These are phyloP conservation scores for Candida gorgasii DNA, from an alignment of 805 yeast genomes.

Conservation along the genomic window DNA sequence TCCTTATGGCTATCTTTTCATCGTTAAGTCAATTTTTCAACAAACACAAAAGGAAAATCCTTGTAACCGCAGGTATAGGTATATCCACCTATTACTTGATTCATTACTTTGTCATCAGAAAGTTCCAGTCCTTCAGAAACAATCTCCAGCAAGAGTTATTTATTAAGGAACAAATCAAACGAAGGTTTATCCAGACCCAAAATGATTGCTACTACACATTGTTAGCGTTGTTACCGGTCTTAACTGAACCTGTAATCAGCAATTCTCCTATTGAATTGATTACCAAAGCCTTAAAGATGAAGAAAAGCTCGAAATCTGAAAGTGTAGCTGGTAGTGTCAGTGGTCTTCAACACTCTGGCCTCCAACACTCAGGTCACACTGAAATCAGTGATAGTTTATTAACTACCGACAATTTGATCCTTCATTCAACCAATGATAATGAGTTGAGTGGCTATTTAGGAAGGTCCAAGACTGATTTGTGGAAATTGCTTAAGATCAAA, in stretches of 20 bases:
- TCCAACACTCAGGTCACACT: too few relatives aligned
- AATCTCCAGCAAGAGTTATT: constrained; percentile 41
- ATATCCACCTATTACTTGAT: constrained; percentile 38
- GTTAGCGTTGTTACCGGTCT: constrained; percentile 76
- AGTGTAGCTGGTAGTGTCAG: constrained; percentile 16
- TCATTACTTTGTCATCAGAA: constrained; percentile 39
- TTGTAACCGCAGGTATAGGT: constrained; percentile 34
- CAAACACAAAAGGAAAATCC: constrained; percentile 39
- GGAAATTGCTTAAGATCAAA: constrained; percentile 79
- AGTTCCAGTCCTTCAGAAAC: constrained; percentile 41
- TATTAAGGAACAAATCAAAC: constrained; percentile 56
- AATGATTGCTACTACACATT: constrained; percentile 85
- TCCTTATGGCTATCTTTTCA: constrained; percentile 41
- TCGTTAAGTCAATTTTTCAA: constrained; percentile 40
- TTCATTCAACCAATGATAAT: constrained; percentile 23
- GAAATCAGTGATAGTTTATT: constrained; percentile 45
- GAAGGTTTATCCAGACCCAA: constrained; percentile 89
- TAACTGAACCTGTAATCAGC: constrained; percentile 62
- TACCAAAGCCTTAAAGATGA: constrained; percentile 66
- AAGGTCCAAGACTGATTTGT: constrained; percentile 54
- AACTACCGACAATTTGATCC: constrained; percentile 42
- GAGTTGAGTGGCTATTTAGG: constrained; percentile 24
- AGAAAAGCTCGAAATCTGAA: constrained; percentile 33
- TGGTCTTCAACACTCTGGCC: not conserved
- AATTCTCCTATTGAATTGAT: constrained; percentile 70